phyloP scores from a whole-genome alignment of 306 rosid species.

The Prunus mongolica region DNA sequence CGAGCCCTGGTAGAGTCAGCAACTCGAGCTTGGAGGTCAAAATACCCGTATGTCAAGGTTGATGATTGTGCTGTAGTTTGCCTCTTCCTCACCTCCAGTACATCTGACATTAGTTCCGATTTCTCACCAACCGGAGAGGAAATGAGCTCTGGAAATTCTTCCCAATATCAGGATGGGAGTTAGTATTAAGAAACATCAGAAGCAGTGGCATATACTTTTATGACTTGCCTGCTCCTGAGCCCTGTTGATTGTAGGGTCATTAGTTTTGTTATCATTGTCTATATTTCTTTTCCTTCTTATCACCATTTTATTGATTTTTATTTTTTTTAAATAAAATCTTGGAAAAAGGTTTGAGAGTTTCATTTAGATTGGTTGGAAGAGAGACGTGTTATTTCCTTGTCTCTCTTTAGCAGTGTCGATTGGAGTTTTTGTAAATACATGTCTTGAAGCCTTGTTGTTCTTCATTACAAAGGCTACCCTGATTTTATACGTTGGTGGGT shows the following conservation, averaged over 20 bases:
- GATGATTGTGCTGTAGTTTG: constrained; percentile 91
- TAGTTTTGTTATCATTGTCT: constrained; percentile 25
- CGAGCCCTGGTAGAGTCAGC: constrained; percentile 56
- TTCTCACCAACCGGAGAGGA: constrained; percentile 14
- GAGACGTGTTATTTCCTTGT: constrained; percentile 31
- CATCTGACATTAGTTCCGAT: constrained; percentile 13
- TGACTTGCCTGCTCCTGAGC: constrained; percentile 29
- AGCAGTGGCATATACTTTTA: constrained; percentile 24
- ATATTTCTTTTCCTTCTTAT: constrained; percentile 37
- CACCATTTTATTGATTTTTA: constrained; percentile 21
- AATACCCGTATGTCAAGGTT: constrained; percentile 44
- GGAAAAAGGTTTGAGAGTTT: constrained; percentile 16
- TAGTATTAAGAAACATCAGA: constrained; percentile 20
- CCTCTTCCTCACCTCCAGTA: constrained; percentile 53
- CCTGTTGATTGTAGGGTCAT: constrained; percentile 35
- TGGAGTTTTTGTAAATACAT: constrained; percentile 51
- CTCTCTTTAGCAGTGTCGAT: constrained; percentile 38
- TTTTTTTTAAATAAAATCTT: constrained; percentile 20
- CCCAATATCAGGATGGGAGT: constrained; percentile 26
- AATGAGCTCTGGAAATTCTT: constrained; percentile 22
- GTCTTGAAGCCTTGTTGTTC: constrained; percentile 21
- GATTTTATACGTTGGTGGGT: neutral
- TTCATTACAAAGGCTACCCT: neutral
- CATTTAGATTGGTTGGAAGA: constrained; percentile 30
- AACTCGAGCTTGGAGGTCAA: constrained; percentile 56